Conservation (phyloP, 2,329 filamentous ascomycete genomes). For the Aspergillus transmontanensis region DNA sequence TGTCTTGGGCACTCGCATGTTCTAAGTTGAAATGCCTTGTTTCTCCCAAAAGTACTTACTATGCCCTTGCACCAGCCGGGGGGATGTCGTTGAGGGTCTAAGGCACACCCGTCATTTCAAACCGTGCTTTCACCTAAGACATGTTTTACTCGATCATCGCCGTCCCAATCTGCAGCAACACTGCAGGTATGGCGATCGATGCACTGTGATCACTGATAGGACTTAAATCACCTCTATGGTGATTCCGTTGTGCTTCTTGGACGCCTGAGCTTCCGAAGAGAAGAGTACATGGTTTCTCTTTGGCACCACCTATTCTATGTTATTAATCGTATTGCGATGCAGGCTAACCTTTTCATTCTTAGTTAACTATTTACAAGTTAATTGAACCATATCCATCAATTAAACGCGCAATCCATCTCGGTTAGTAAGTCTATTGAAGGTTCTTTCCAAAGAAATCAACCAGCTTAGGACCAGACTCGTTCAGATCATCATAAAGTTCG, state of each 20-base stretch:
- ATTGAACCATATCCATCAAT: neutral
- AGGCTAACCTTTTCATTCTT: neutral
- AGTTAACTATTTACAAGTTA: neutral
- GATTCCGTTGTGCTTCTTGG: neutral
- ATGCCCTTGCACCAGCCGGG: neutral
- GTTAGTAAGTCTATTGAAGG: neutral
- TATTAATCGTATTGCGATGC: neutral
- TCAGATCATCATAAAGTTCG: slow-evolving; percentile 32
- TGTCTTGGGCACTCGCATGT: neutral
- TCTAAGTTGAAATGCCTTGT: neutral
- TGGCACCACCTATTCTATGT: neutral
- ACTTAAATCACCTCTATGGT: neutral
- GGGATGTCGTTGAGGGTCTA: neutral
- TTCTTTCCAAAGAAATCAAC: slow-evolving; percentile 2
- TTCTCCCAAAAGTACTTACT: neutral
- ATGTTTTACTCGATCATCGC: neutral
- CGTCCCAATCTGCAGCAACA: neutral
- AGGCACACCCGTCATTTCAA: too few species aligned
- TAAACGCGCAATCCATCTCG: neutral
- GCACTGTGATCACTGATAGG: too few species aligned
- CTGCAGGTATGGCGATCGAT: neutral
- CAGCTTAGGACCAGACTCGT: slow-evolving; percentile 19
- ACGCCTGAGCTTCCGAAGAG: neutral
- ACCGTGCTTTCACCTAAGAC: neutral
- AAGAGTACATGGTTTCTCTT: neutral